Evolutionary conservation across 2,329 filamentous ascomycete species (phyloP).

Genomic region (Chaetomiaceae sp.): DNA sequence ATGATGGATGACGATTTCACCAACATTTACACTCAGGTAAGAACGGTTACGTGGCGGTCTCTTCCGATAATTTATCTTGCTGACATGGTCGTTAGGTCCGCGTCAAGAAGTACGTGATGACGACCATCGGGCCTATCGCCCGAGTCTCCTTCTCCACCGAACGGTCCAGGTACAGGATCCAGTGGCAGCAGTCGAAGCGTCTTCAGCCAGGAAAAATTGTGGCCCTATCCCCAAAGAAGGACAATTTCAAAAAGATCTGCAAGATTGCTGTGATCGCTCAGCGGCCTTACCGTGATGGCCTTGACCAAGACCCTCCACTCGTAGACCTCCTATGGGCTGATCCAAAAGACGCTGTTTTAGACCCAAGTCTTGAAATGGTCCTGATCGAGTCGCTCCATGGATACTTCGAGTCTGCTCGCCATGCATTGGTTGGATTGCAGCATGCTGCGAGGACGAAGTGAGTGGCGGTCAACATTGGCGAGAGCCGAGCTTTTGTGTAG

Average conservation of each 20-base stretch:
- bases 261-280: conserved; percentile 70
- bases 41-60: conserved; percentile 16
- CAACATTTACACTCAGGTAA: conserved; percentile 67
- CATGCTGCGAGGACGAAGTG: conserved; percentile 39
- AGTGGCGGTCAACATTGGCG: conserved; percentile 38
- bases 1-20: conserved; percentile 56
- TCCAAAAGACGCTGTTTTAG: conserved; percentile 56
- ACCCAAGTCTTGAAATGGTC: conserved; percentile 64
- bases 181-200: conserved; percentile 55
- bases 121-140: conserved; percentile 58
- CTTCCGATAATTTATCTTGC: not conserved
- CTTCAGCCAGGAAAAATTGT: conserved; percentile 52
- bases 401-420: conserved; percentile 72
- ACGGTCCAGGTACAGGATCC: conserved; percentile 60
- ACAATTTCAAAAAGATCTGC: conserved; percentile 62
- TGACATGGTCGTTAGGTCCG: conserved; percentile 50
- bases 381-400: conserved; percentile 74
- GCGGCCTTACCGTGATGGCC: conserved; percentile 53
- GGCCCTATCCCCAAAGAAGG: conserved; percentile 46
- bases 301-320: conserved; percentile 63
- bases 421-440: conserved; percentile 71
- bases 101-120: conserved; percentile 61
- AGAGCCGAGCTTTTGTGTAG: too few relatives aligned
- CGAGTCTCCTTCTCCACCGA: conserved; percentile 67
- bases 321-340: conserved; percentile 72